These are phyloP conservation scores for Fraxinus excelsior DNA, from an alignment of 257 asterid genomes.

Conservation along the genomic window DNA sequence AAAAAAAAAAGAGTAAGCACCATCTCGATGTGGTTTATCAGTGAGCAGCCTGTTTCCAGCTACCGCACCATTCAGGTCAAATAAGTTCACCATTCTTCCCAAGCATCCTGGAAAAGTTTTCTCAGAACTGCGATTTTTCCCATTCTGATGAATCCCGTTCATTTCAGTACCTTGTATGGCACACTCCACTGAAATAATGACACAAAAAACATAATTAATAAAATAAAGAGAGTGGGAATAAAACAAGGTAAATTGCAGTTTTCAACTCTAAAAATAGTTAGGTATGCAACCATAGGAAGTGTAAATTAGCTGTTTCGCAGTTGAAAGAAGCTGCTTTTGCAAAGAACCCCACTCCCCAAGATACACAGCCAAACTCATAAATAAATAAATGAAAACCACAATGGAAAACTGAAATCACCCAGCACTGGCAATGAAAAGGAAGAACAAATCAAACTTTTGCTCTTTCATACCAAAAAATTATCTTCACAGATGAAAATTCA, in stretches of 20 bases:
- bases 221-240: conserved; percentile 3
- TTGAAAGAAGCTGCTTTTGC: conserved; percentile 15
- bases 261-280: conserved; percentile 15
- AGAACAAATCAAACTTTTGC: background rate
- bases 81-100: conserved; percentile 92
- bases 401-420: background rate
- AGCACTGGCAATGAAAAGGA: background rate
- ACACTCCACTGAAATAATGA: conserved; percentile 22
- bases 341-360: conserved; percentile 3
- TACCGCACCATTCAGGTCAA: conserved; percentile 68
- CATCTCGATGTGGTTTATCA: conserved; percentile 78
- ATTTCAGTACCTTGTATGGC: conserved; percentile 59
- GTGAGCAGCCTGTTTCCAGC: conserved; percentile 69
- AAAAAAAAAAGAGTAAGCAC: conserved; percentile 34
- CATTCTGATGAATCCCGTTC: conserved; percentile 65
- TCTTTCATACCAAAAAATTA: conserved; percentile 12
- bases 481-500: conserved; percentile 1
- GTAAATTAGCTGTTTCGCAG: conserved; percentile 20
- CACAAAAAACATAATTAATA: conserved; percentile 7
- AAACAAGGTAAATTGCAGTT: conserved; percentile 22
- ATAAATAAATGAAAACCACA: background rate
- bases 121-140: conserved; percentile 42
- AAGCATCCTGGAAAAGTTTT: conserved; percentile 73
- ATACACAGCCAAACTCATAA: background rate
- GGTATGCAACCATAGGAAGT: background rate